A percentile compares a stretch with the other conserved stretches of the same genome.
Evolutionary conservation across 2,329 filamentous ascomycete genomes (phyloP).

Genomic region (Pseudodiploospora longispora): DNA sequence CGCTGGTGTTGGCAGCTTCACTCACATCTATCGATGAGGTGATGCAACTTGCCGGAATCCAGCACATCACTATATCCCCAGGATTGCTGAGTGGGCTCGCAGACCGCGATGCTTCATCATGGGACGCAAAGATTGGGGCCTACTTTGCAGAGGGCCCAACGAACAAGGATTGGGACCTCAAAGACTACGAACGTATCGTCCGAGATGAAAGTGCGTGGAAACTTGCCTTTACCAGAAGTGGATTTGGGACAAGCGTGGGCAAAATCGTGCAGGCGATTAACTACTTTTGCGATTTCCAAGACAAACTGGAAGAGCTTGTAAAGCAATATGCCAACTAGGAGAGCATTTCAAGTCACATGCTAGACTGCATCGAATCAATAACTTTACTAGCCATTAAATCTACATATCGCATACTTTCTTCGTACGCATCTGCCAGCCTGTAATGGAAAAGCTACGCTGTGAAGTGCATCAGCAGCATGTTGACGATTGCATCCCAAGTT

Average conservation of each 20-base stretch:
- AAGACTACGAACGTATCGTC: conserved; percentile 13
- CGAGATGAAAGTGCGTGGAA: conserved; percentile 40
- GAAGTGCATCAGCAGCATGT: too few species aligned
- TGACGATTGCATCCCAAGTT: too few species aligned
- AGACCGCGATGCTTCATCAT: conserved; percentile 21
- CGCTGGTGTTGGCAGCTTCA: conserved; percentile 48
- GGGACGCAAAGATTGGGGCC: too few species aligned
- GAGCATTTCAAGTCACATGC: too few species aligned
- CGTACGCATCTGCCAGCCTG: too few species aligned
- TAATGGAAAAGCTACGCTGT: too few species aligned
- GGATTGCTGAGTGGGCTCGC: conserved; percentile 40
- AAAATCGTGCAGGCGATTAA: conserved; percentile 49
- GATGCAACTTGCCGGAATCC: conserved; percentile 47
- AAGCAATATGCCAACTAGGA: conserved; percentile 14
- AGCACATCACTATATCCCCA: conserved; percentile 53
- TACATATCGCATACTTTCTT: too few species aligned
- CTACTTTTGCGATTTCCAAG: conserved; percentile 49
- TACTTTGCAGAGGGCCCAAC: conserved; percentile 21
- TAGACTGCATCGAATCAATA: too few species aligned
- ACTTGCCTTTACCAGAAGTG: conserved; percentile 41
- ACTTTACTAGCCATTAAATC: too few species aligned
- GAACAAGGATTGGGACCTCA: conserved; percentile 17
- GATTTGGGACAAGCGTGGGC: conserved; percentile 37
- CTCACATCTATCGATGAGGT: conserved; percentile 50
- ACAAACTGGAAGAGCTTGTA: conserved; percentile 37